Evolutionary conservation across 2,329 filamentous ascomycete species (phyloP).

Genomic region (Fonsecaea erecta): DNA sequence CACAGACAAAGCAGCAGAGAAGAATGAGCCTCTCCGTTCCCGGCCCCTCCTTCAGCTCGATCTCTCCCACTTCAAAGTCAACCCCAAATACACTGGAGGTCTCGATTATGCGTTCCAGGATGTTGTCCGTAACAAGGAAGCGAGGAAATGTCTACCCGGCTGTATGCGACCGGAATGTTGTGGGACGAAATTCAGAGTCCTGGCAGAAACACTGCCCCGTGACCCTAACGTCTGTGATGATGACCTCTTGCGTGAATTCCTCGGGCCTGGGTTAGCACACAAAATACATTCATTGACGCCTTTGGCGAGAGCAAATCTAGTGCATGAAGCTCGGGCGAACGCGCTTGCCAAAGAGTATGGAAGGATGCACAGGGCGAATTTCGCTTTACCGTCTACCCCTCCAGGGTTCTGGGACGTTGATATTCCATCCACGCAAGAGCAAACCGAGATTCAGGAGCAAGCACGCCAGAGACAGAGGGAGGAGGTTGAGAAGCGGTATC

Average conservation of each 20-base stretch:
- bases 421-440: slow-evolving; percentile 86
- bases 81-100: slow-evolving; percentile 72
- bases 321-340: slow-evolving; percentile 76
- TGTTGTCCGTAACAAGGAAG: slow-evolving; percentile 71
- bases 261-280: slow-evolving; percentile 41
- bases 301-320: slow-evolving; percentile 60
- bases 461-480: slow-evolving; percentile 67
- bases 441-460: slow-evolving; percentile 66
- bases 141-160: slow-evolving; percentile 71
- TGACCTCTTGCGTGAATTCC: slow-evolving; percentile 41
- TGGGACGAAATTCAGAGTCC: slow-evolving; percentile 69
- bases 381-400: slow-evolving; percentile 72
- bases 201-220: slow-evolving; percentile 57
- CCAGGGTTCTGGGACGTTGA: slow-evolving; percentile 90
- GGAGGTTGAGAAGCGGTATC: slow-evolving; percentile 72
- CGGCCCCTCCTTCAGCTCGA: slow-evolving; percentile 63
- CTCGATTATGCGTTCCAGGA: slow-evolving; percentile 74
- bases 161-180: slow-evolving; percentile 80
- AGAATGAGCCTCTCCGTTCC: slow-evolving; percentile 59
- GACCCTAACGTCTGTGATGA: slow-evolving; percentile 41
- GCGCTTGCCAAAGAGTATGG: slow-evolving; percentile 75
- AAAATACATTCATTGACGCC: slow-evolving; percentile 60
- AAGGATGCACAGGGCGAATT: slow-evolving; percentile 72
- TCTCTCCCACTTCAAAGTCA: slow-evolving; percentile 79
- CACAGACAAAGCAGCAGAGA: slow-evolving; percentile 16